A percentile compares a stretch with the other conserved stretches of the same genome.
Evolutionary conservation across 805 yeast genomes (phyloP).

Genomic region (Starmerella stellata): DNA sequence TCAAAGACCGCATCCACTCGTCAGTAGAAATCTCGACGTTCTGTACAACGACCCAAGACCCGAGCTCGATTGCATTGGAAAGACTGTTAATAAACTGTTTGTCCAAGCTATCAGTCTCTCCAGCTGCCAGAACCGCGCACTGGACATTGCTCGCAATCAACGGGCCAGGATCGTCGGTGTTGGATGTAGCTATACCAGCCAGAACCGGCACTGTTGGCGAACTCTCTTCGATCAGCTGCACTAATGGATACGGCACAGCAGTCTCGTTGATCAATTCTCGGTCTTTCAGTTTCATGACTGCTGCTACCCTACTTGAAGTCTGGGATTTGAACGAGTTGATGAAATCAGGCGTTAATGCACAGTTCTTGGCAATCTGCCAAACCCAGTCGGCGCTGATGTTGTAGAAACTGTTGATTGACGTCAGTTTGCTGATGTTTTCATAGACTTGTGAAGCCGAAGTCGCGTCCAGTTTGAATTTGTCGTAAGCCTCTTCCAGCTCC

Average conservation of each 20-base stretch:
- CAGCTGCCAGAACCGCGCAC: conserved; percentile 38
- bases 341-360: background rate
- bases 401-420: conserved; percentile 35
- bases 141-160: conserved; percentile 45
- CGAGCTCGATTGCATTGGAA: conserved; percentile 64
- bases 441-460: conserved; percentile 35
- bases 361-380: conserved; percentile 12
- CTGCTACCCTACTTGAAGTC: conserved; percentile 1
- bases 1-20: conserved; percentile 41
- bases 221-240: conserved; percentile 4
- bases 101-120: conserved; percentile 31
- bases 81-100: conserved; percentile 48
- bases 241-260: background rate
- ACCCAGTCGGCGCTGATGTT: conserved; percentile 37
- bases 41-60: conserved; percentile 60
- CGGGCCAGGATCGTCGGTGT: conserved; percentile 42
- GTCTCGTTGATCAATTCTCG: background rate
- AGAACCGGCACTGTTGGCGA: conserved; percentile 7
- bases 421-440: conserved; percentile 29
- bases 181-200: conserved; percentile 5
- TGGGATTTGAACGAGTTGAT: background rate
- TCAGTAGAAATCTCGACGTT: conserved; percentile 54
- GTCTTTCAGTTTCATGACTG: conserved; percentile 2
- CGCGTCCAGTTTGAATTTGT: conserved; percentile 38
- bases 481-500: conserved; percentile 33